Base-by-base conservation (phyloP, 1,284 basidiomycete genomes). In the Peniophora sp. region DNA sequence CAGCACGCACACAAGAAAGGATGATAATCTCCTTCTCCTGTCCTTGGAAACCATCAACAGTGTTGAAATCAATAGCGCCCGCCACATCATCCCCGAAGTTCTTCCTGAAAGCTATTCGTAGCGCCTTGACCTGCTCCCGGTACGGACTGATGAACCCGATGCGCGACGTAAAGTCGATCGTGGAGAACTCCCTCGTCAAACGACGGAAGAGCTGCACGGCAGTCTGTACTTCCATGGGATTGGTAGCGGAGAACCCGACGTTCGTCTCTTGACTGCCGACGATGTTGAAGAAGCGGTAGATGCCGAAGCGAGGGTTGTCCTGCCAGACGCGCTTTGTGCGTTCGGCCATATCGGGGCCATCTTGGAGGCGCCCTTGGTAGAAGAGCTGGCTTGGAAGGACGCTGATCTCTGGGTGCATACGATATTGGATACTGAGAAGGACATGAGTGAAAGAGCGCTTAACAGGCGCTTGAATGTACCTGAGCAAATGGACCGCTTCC, bases 361-460 rank as follows among this genome's bases (percentile, higher is more conserved):
- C 93, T 46, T 79, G 71, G 17, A 99, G 74, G 46, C 81, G 77
- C 3, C 84, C 82, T 49, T 85, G 71, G 66, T 99, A 99, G 70
- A 99, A 99, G 1, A 95, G 70, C 49, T 76, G 78, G 55, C 94
- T 97, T 0, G 97, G 97, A 24, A 99, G 79, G 47, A 74, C 73
- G 57, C 92, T 96, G 64, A 99, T 99, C 53, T 90, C 84, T 1
- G 97, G 96, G 66, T 99, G 95, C 97, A 99, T 99, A 63, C 97
- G 96, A 65, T 99, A 99, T 70, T 99, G 97, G 46, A 99, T 99
- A 58, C 91, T 94, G 54, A 27, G 39, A 15, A 51, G 39, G 27
- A 36, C 17, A 47, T 23, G 23, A 15, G 27, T 20, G 36, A 41
- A 17, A 10, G 52, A 6, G 42, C n/a, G 41, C 49, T 23, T 35